Percentiles rank a stretch among this genome's conserved stretches.
Conservation (phyloP, 2,329 filamentous ascomycete genomes). For the Alternaria rosae region DNA sequence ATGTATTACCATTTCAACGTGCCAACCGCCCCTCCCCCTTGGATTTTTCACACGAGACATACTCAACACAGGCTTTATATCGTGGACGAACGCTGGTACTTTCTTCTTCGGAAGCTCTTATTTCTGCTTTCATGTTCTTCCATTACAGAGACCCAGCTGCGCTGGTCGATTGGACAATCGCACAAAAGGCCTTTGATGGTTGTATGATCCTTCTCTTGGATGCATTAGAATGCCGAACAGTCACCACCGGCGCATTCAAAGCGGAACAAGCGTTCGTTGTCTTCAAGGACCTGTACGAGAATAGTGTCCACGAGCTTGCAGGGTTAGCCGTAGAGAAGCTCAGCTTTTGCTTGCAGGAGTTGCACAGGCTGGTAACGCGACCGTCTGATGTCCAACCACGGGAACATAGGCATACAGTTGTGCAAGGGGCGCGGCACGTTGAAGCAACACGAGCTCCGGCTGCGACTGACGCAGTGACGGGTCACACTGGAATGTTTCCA, state of each 20-base stretch:
- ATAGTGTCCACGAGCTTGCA: constrained; percentile 56
- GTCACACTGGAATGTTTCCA: constrained; percentile 56
- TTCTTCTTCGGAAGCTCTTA: constrained; percentile 51
- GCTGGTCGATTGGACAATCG: constrained; percentile 58
- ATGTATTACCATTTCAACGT: constrained; percentile 19
- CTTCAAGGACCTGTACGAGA: constrained; percentile 53
- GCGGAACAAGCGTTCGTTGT: constrained; percentile 53
- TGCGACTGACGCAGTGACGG: constrained; percentile 54
- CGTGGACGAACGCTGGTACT: constrained; percentile 53
- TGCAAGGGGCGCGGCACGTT: constrained; percentile 18
- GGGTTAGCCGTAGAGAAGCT: constrained; percentile 54
- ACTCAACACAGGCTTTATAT: constrained; percentile 26
- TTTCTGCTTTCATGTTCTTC: constrained; percentile 58
- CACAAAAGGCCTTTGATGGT: constrained; percentile 60
- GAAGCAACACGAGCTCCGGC: constrained; percentile 17
- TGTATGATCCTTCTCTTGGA: constrained; percentile 59
- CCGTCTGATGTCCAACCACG: constrained; percentile 9
- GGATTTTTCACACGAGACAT: constrained; percentile 18
- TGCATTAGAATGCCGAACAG: constrained; percentile 52
- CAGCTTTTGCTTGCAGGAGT: constrained; percentile 38
- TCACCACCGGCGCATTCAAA: constrained; percentile 35
- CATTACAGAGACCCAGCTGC: constrained; percentile 53
- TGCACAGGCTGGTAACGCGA: constrained; percentile 24
- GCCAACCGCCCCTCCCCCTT: constrained; percentile 21
- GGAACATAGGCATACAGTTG: constrained; percentile 5